phyloP scores from a whole-genome alignment of 768 basidiomycete species.

The Auriscalpium microsporum region DNA sequence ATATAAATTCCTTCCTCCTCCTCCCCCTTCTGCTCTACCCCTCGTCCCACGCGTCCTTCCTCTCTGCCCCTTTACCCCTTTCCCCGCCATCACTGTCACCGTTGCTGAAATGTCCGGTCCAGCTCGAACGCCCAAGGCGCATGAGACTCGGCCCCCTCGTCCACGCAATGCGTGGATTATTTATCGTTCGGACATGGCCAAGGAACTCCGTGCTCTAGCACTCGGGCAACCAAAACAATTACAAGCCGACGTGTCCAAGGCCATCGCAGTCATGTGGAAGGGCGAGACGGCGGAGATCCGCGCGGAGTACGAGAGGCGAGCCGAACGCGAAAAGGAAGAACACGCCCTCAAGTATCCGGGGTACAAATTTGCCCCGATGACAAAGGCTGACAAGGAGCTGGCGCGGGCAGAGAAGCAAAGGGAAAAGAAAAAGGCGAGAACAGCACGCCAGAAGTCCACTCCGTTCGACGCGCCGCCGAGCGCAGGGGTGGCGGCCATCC shows the following conservation, averaged over 20 bases:
- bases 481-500: background rate
- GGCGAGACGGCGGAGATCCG: slow-evolving; percentile 28
- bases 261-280: slow-evolving; percentile 34
- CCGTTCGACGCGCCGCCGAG: slow-evolving; percentile 4
- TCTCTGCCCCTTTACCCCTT: background rate
- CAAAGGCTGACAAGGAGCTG: slow-evolving; percentile 12
- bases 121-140: slow-evolving; percentile 1
- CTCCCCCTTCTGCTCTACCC: background rate
- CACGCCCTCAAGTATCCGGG: slow-evolving; percentile 10
- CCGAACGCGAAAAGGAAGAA: slow-evolving; percentile 9
- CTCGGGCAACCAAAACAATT: slow-evolving; percentile 21
- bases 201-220: slow-evolving; percentile 20
- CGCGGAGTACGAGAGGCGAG: slow-evolving; percentile 5
- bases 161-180: slow-evolving; percentile 46
- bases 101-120: background rate
- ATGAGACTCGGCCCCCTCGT: slow-evolving; percentile 21
- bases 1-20: slow-evolving; percentile 2
- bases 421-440: slow-evolving; percentile 5
- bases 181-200: slow-evolving; percentile 36
- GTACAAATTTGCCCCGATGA: slow-evolving; percentile 11
- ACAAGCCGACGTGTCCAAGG: slow-evolving; percentile 36
- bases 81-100: background rate
- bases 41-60: background rate
- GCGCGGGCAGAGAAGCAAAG: background rate
- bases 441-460: background rate